phyloP scores from a whole-genome alignment of 2,329 filamentous ascomycete genomes.

The Aschersonia sp. region DNA sequence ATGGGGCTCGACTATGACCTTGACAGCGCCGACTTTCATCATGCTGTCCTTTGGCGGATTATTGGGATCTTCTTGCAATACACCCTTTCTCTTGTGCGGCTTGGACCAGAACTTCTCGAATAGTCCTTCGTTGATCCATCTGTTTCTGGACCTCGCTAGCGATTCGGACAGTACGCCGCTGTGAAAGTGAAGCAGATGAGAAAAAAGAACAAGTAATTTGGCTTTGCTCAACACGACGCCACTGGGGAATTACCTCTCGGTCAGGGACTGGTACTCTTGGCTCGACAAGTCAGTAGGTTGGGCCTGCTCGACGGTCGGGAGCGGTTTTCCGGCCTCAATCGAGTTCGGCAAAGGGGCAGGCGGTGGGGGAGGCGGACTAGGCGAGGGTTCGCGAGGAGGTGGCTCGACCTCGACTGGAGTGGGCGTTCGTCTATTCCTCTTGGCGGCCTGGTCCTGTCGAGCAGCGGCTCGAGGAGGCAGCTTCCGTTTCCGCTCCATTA shows the following conservation, averaged over 20 bases:
- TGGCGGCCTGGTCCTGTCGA: constrained; percentile 42
- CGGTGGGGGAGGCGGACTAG: constrained; percentile 16
- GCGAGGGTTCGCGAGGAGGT: constrained; percentile 18
- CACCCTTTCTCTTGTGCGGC: constrained; percentile 52
- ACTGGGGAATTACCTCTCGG: constrained; percentile 43
- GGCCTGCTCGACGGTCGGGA: constrained; percentile 55
- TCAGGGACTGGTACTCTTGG: constrained; percentile 58
- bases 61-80: constrained; percentile 45
- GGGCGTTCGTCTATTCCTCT: constrained; percentile 40
- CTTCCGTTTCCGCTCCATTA: constrained; percentile 54
- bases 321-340: constrained; percentile 48
- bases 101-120: constrained; percentile 72
- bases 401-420: constrained; percentile 25
- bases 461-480: constrained; percentile 47
- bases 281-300: constrained; percentile 49
- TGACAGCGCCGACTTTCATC: constrained; percentile 57
- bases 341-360: constrained; percentile 42
- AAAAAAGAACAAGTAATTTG: not conserved
- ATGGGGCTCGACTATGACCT: constrained; percentile 67
- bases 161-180: constrained; percentile 67
- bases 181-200: constrained; percentile 1
- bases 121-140: constrained; percentile 58
- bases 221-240: no score
- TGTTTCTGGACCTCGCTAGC: constrained; percentile 55
- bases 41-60: constrained; percentile 60